phyloP scores from a whole-genome alignment of 192 early-diverging fungal species.

The Backusella macrospora region DNA sequence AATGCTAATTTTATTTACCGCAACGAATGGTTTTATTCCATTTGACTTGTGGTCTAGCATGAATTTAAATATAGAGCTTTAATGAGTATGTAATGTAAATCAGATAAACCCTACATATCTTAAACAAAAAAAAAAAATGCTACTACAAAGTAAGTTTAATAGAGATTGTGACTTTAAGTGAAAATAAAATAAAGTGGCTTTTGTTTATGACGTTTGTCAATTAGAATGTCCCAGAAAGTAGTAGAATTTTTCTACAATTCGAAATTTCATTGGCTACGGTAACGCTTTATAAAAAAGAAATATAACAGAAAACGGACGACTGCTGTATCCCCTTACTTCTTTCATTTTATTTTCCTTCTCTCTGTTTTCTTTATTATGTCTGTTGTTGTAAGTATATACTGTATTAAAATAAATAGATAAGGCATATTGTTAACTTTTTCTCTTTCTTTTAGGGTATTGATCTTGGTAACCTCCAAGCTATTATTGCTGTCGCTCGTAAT shows the following conservation, averaged over 20 bases:
- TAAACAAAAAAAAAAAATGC: too few species aligned
- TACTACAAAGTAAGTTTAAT: not conserved
- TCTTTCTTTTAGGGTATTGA: constrained; percentile 73
- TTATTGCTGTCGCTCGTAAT: constrained; percentile 96
- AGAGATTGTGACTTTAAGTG: not conserved
- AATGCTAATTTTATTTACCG: constrained; percentile 5
- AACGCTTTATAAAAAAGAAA: not conserved
- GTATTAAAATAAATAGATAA: not conserved
- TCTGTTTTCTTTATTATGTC: not conserved
- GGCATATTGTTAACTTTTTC: not conserved
- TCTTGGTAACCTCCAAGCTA: constrained; percentile 93
- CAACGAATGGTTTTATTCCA: constrained; percentile 8
- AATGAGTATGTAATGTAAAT: too few species aligned
- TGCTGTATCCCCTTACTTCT: not conserved
- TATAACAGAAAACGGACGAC: not conserved
- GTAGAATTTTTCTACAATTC: not conserved
- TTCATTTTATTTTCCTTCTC: not conserved
- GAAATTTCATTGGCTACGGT: not conserved
- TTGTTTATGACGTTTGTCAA: constrained; percentile 3
- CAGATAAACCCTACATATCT: too few species aligned
- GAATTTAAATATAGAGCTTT: not conserved
- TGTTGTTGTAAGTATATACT: not conserved
- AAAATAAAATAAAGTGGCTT: not conserved
- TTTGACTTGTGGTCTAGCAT: not conserved
- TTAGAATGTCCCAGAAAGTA: constrained; percentile 4